phyloP scores from a whole-genome alignment of 352 stramenopile genomes.

The Phytophthora pini region DNA sequence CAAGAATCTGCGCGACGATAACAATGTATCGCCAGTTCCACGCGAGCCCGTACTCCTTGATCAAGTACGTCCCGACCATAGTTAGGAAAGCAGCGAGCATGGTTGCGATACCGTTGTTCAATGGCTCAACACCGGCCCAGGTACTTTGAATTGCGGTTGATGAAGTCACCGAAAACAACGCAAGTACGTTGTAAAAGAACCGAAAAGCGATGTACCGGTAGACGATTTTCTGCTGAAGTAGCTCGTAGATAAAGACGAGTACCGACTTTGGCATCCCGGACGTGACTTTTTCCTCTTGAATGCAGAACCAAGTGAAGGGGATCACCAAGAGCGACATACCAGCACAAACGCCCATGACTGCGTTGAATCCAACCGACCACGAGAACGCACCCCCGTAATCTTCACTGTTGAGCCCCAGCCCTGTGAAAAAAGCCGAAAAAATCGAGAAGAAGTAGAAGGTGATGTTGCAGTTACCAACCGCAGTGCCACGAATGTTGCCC shows the following conservation, averaged over 20 bases:
- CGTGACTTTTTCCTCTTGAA: slow-evolving; percentile 44
- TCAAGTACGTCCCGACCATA: slow-evolving; percentile 42
- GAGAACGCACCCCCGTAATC: slow-evolving; percentile 64
- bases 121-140: slow-evolving; percentile 64
- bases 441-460: slow-evolving; percentile 46
- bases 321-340: slow-evolving; percentile 45
- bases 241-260: slow-evolving; percentile 47
- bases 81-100: slow-evolving; percentile 57
- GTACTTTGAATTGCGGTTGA: slow-evolving; percentile 55
- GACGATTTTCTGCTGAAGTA: slow-evolving; percentile 49
- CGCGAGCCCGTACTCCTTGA: slow-evolving; percentile 39
- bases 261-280: slow-evolving; percentile 41
- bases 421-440: slow-evolving; percentile 52
- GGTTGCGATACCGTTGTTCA: slow-evolving; percentile 64
- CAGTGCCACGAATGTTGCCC: slow-evolving; percentile 41
- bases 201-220: slow-evolving; percentile 64
- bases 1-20: slow-evolving; percentile 47
- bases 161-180: slow-evolving; percentile 59
- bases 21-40: slow-evolving; percentile 65
- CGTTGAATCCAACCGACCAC: slow-evolving; percentile 64
- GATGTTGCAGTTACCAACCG: slow-evolving; percentile 41
- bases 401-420: slow-evolving; percentile 51
- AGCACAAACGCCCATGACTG: slow-evolving; percentile 56
- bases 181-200: slow-evolving; percentile 62
- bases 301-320: slow-evolving; percentile 55